A percentile compares a stretch with the other conserved stretches of the same genome.
phyloP scores from a whole-genome alignment of 768 basidiomycete genomes.

The Suillus fuscotomentosus region DNA sequence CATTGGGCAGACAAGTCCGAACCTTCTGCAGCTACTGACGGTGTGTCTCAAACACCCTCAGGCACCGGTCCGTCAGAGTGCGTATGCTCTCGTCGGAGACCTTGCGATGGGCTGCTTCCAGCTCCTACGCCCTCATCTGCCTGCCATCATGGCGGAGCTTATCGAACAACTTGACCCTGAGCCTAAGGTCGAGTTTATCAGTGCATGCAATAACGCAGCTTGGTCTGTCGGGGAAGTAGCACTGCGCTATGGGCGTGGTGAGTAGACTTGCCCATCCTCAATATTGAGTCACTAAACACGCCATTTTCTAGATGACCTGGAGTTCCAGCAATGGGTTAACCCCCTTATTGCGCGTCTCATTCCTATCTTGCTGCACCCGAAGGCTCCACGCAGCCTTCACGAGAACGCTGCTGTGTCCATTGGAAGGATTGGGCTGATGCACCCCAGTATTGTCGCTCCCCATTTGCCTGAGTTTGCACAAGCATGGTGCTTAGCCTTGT shows the following conservation, averaged over 20 bases:
- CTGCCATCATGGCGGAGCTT: constrained; percentile 87
- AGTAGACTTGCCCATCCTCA: constrained; percentile 17
- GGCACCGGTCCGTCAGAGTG: constrained; percentile 92
- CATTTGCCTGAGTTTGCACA: constrained; percentile 89
- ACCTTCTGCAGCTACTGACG: constrained; percentile 76
- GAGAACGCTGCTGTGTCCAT: constrained; percentile 99
- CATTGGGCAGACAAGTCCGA: constrained; percentile 69
- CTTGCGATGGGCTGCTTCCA: constrained; percentile 95
- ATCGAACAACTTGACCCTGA: constrained; percentile 89
- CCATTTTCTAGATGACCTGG: constrained; percentile 58
- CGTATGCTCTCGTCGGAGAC: constrained; percentile 97
- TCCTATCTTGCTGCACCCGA: constrained; percentile 89
- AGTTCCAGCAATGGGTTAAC: constrained; percentile 91
- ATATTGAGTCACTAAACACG: constrained; percentile 8
- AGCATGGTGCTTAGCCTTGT: constrained; percentile 95
- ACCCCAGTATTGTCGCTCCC: constrained; percentile 85
- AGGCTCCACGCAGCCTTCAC: constrained; percentile 89
- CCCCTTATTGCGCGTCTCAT: constrained; percentile 86
- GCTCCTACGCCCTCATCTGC: constrained; percentile 81
- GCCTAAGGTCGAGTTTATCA: constrained; percentile 91
- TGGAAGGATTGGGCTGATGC: constrained; percentile 92
- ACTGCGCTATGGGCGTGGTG: constrained; percentile 83
- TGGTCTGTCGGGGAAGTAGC: constrained; percentile 99
- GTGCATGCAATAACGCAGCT: constrained; percentile 97
- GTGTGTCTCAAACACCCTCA: constrained; percentile 95